These are phyloP conservation scores for Coemansia sp. DNA, from an alignment of 192 early-diverging fungal species.

Conservation along the genomic window DNA sequence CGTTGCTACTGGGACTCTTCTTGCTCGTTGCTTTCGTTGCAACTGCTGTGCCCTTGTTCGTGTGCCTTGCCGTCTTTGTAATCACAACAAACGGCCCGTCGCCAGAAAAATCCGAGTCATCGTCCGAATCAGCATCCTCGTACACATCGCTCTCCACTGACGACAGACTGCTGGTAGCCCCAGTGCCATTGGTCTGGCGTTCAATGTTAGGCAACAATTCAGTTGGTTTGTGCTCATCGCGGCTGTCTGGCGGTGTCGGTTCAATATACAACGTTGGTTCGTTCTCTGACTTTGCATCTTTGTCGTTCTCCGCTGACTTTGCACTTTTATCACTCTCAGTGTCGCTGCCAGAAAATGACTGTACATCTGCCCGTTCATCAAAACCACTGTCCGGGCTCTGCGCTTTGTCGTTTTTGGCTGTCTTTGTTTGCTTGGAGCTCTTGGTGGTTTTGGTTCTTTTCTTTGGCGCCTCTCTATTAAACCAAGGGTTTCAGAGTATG, in stretches of 20 bases:
- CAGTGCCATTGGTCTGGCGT: too few species aligned
- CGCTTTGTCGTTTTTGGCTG: background rate
- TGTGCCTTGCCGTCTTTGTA: background rate
- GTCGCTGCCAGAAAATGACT: too few species aligned
- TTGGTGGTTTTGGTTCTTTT: slow-evolving; percentile 2
- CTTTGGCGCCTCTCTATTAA: slow-evolving; percentile 13
- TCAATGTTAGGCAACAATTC: too few species aligned
- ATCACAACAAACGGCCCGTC: slow-evolving; percentile 15
- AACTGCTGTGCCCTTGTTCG: background rate
- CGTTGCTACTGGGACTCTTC: background rate
- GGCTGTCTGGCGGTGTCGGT: background rate
- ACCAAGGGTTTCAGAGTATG: background rate
- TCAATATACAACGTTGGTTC: background rate
- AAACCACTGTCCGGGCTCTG: background rate
- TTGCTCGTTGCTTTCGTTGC: background rate
- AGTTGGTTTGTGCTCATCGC: background rate
- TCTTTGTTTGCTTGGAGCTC: background rate
- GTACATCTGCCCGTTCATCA: too few species aligned
- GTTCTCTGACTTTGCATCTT: background rate
- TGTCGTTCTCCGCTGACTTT: background rate
- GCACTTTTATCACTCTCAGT: too few species aligned
- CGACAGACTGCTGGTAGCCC: too few species aligned
- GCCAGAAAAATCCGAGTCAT: slow-evolving; percentile 17
- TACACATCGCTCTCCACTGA: slow-evolving; percentile 6
- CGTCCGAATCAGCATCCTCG: slow-evolving; percentile 11